These are phyloP conservation scores for Rubia peregrina DNA, from an alignment of 305 asterid genomes.

Conservation along the genomic window DNA sequence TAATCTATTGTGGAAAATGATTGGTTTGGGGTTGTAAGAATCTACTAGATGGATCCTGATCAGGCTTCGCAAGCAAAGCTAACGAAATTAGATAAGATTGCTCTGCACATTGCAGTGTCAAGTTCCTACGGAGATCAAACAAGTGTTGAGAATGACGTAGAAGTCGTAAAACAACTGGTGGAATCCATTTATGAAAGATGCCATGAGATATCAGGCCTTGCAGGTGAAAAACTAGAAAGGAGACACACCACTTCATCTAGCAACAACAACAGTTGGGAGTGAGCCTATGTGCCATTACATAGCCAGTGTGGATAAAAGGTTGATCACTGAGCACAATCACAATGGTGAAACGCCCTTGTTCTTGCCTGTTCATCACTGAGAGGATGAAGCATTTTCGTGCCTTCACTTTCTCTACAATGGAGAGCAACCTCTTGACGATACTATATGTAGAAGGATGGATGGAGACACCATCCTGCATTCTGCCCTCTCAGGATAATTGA, in stretches of 20 bases:
- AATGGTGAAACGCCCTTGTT: constrained; percentile 43
- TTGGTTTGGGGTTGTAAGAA: constrained; percentile 20
- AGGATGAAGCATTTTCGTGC: constrained; percentile 20
- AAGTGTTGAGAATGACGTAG: neutral
- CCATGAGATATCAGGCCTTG: neutral
- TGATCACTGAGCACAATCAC: constrained; percentile 20
- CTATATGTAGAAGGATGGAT: constrained; percentile 33
- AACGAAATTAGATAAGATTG: constrained; percentile 34
- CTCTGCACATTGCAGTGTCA: constrained; percentile 38
- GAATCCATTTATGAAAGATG: neutral
- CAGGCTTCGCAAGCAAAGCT: constrained; percentile 17
- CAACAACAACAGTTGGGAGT: constrained; percentile 35
- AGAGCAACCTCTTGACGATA: neutral
- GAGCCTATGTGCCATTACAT: constrained; percentile 15
- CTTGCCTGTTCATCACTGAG: constrained; percentile 32
- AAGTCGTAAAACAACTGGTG: constrained; percentile 18
- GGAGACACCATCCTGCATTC: constrained; percentile 42
- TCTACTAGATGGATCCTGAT: neutral
- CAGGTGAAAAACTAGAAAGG: constrained; percentile 22
- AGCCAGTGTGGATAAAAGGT: constrained; percentile 5
- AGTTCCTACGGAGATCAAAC: constrained; percentile 17
- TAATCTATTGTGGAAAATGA: constrained; percentile 19
- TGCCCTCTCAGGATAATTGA: constrained; percentile 35
- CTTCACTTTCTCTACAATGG: constrained; percentile 13
- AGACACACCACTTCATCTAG: constrained; percentile 45